Evolutionary conservation across 2,329 filamentous ascomycete species (phyloP).

Genomic region (Ophiocordyceps polyrhachis-furcata): DNA sequence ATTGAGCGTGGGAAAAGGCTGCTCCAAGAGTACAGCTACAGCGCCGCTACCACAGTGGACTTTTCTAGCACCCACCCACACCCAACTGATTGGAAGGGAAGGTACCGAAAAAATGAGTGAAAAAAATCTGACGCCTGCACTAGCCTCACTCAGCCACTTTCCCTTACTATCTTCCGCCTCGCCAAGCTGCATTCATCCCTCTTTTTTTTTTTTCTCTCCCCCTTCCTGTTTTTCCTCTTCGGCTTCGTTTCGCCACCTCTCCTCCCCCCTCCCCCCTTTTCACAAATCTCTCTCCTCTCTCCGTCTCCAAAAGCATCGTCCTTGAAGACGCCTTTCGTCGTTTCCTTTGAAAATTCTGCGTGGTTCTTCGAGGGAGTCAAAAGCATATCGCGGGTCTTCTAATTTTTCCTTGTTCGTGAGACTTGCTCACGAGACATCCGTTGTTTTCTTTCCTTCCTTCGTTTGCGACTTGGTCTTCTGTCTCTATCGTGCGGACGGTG

Average conservation of each 20-base stretch:
- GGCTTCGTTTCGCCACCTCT: slow-evolving; percentile 11
- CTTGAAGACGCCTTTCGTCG: slow-evolving; percentile 14
- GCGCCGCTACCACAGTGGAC: not conserved
- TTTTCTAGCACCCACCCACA: not conserved
- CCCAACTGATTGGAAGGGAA: not conserved
- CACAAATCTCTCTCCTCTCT: slow-evolving; percentile 12
- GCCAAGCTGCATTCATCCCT: slow-evolving; percentile 1
- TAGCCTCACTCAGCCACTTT: not conserved
- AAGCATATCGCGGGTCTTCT: slow-evolving; percentile 13
- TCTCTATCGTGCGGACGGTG: slow-evolving; percentile 1
- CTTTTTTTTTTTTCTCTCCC: slow-evolving; percentile 5
- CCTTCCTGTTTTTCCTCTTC: slow-evolving; percentile 7
- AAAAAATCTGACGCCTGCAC: not conserved
- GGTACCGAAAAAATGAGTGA: not conserved
- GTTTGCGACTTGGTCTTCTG: not conserved
- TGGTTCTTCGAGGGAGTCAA: slow-evolving; percentile 21
- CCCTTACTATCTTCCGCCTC: not conserved
- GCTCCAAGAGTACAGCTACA: not conserved
- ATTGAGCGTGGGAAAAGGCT: no score
- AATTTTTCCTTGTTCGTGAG: slow-evolving; percentile 7
- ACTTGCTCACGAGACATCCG: slow-evolving; percentile 8
- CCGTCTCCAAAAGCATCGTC: slow-evolving; percentile 11
- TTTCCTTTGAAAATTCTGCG: slow-evolving; percentile 27
- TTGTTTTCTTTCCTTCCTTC: not conserved
- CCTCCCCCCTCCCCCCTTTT: slow-evolving; percentile 13